Conservation (phyloP, 2,329 filamentous ascomycete species). For the Fusarium armeniacum region DNA sequence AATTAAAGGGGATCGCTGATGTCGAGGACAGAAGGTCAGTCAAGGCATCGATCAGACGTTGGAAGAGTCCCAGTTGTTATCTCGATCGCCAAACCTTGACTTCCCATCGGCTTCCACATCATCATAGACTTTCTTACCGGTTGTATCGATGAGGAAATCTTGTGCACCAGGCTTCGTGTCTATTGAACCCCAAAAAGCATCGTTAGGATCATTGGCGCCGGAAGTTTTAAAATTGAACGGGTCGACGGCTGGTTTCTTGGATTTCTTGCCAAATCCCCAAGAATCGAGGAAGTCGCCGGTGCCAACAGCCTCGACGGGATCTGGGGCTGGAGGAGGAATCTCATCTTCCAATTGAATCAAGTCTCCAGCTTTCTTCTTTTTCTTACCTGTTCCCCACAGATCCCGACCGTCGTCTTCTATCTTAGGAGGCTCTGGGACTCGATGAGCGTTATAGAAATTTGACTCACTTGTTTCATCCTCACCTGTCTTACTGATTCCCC, state of each 20-base stretch:
- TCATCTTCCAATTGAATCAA: conserved; percentile 56
- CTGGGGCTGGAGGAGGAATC: conserved; percentile 49
- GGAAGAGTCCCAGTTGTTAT: conserved; percentile 61
- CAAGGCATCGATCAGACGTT: conserved; percentile 57
- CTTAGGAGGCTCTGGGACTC: conserved; percentile 28
- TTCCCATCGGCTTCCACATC: conserved; percentile 61
- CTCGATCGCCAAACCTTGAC: conserved; percentile 61
- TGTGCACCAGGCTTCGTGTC: conserved; percentile 62
- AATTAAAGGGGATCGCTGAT: conserved; percentile 62
- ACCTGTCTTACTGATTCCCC: conserved; percentile 42
- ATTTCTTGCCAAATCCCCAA: conserved; percentile 69
- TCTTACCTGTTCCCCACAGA: conserved; percentile 52
- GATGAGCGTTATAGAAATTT: conserved; percentile 28
- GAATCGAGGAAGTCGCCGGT: conserved; percentile 69
- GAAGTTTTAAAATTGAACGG: conserved; percentile 57
- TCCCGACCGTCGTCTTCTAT: conserved; percentile 47
- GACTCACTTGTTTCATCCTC: conserved; percentile 46
- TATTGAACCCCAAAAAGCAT: conserved; percentile 57
- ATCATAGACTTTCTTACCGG: conserved; percentile 62
- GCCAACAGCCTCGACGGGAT: conserved; percentile 52
- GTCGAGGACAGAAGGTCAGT: conserved; percentile 62
- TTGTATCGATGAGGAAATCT: conserved; percentile 60
- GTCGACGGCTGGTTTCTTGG: conserved; percentile 53
- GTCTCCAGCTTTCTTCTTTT: conserved; percentile 56
- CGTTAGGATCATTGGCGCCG: conserved; percentile 60